Conservation (phyloP, 2,329 filamentous ascomycete genomes). For the Chalaropsis thielavioides region DNA sequence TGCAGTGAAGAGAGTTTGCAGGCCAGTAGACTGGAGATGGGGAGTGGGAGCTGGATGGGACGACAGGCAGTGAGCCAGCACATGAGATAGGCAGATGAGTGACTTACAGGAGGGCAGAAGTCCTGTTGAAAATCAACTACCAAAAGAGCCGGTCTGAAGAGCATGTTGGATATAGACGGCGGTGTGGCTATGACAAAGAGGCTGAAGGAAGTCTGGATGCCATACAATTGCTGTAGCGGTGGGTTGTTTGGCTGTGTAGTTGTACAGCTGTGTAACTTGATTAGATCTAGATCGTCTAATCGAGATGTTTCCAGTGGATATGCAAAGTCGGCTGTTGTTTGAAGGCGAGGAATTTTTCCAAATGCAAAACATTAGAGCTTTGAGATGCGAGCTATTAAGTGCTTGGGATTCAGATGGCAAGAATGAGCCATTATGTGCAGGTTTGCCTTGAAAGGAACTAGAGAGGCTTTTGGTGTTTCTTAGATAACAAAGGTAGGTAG, state of each 20-base stretch:
- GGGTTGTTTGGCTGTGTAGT: neutral
- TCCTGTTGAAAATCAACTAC: slow-evolving; percentile 88
- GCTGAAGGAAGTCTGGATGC: neutral
- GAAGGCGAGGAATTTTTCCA: too few relatives aligned
- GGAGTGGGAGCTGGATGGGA: neutral
- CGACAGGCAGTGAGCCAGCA: too few relatives aligned
- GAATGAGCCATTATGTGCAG: too few relatives aligned
- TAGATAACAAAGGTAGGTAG: too few relatives aligned
- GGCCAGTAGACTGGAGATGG: neutral
- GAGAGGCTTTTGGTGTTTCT: neutral
- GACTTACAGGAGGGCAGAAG: slow-evolving; percentile 74
- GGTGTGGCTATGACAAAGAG: neutral
- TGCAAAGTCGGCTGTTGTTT: neutral
- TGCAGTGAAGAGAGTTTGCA: neutral
- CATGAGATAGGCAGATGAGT: neutral
- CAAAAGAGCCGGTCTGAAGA: slow-evolving; percentile 41
- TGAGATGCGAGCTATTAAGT: neutral
- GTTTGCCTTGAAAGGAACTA: neutral
- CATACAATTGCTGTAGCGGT: neutral
- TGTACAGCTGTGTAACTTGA: neutral
- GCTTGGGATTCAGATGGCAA: too few relatives aligned
- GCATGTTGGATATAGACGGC: slow-evolving; percentile 16
- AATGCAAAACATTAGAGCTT: neutral
- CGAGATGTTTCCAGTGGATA: neutral
- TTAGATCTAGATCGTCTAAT: neutral